Evolutionary conservation across 306 rosid species (phyloP).

Genomic region (Ormosia semicastrata): DNA sequence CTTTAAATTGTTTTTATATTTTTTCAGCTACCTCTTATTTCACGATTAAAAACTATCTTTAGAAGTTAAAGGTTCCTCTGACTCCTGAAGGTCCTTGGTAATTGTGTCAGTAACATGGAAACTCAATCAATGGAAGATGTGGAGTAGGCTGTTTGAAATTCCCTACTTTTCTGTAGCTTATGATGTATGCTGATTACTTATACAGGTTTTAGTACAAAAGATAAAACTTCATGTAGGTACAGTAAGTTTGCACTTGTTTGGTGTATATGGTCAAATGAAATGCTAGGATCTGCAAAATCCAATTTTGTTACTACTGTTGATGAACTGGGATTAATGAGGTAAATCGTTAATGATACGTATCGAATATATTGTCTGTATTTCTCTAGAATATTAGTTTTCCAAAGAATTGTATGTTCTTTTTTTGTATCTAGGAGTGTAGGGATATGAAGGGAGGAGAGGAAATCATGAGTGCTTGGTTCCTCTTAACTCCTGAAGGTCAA

Average conservation of each 20-base stretch:
- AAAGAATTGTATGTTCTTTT: neutral
- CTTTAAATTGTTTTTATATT: neutral
- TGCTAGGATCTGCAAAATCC: neutral
- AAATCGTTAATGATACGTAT: neutral
- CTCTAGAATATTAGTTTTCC: neutral
- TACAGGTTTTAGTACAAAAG: neutral
- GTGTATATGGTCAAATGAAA: neutral
- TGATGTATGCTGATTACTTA: neutral
- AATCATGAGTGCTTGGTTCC: neutral
- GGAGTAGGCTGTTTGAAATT: neutral
- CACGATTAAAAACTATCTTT: neutral
- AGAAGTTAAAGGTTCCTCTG: neutral
- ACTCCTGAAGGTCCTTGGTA: neutral
- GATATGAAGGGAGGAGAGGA: neutral
- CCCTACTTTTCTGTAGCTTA: neutral
- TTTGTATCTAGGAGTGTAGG: neutral
- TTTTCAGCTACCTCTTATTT: neutral
- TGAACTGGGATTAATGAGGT: neutral
- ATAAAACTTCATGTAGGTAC: neutral
- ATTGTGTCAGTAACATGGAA: neutral
- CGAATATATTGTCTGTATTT: neutral
- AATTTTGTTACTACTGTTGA: neutral
- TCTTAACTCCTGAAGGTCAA: no score
- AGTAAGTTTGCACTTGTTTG: slow-evolving; percentile 3
- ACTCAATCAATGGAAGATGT: neutral